Base-by-base conservation (phyloP, 228 moss, liverwort and hornwort species). In the Sphagnum fallax region DNA sequence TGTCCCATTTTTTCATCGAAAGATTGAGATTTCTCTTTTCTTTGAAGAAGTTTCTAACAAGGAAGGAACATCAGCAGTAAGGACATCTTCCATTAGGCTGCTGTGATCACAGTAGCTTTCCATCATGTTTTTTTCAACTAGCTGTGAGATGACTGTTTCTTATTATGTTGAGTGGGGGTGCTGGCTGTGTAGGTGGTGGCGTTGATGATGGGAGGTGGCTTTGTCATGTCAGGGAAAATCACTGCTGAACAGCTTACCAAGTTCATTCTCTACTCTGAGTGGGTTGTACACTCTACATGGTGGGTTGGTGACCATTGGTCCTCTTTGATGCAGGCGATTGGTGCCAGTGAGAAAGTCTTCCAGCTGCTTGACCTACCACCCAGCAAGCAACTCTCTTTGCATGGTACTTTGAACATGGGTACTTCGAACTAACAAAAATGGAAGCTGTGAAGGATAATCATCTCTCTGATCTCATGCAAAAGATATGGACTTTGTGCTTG, bases 261-360 rank as follows among this genome's bases (percentile, higher is more conserved):
- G 81, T 98, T 92, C 74, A 88, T 94, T 67, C 80, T 98, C 64
- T 98, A 98, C 65, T 93, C 98, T 68, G 98, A 98, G 82, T 98
- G 98, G 98, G 98, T 98, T 61, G 92, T 98, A 74, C 98, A 98
- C 75, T 98, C 94, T 50, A 94, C 94, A 48, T 98, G 98, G 98
- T 98, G 98, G 98, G 98, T 98, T 74, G 94, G 98, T 67, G 93
- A 98, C 76, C 98, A 98, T 76, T 98, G 98, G 98, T 93, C 93
- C 75, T 89, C 92, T 67, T 77, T 98, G 65, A 94, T 98, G 98
- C 92, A 93, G 85, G 98, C 98, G 65, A 76, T 98, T 62, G 98
- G 98, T 74, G 88, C 98, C 73, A 98, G 93, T 75, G 98, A 98
- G 76, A 98, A 98, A 72, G 98, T 98, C 63, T 98, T 98, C 73